Base-by-base conservation (phyloP, 805 yeast genomes). In the Kluyveromyces siamensis region DNA sequence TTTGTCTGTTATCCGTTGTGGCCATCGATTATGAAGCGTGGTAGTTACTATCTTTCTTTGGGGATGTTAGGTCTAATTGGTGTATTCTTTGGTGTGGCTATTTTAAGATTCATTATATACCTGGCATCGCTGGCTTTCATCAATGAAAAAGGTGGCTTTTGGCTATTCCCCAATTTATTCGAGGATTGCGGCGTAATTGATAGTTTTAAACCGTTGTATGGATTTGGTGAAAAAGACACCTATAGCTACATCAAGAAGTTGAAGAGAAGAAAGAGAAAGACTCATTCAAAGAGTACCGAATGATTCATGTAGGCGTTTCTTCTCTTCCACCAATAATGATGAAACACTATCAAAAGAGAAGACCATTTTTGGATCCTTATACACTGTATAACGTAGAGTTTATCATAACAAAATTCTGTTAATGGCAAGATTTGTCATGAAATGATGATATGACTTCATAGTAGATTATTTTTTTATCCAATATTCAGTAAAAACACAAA, bases 91-190 rank as follows among this genome's bases (percentile, higher is more conserved):
- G 84, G 69, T 18, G 66, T 86, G 57, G 96, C 97, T 1, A 74
- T 93, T 41, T 69, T 91, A 35, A 77, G 99, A 61, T 71, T 90
- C 62, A 72, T 90, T 39, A 62, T 93, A 25, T 75, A 77, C 54
- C 69, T 83, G 44, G 67, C 77, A 1, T 62, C 68, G 6, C 47
- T 62, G 37, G 53, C 60, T 8, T 41, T 63, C 10, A 50, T 54
- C 21, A 60, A 54, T 36, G 69, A 76, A 49, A 77, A 80, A 8
- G 80, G 80, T 40, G 96, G 95, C n/a, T 75, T 93, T 63, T 93
- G 99, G 99, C 65, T 93, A 43, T 91, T 88, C 75, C 99, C 99
- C 49, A 91, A 91, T 63, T 73, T 93, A 62, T 93, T 90, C 68
- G 99, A 83, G 53, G 99, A 93, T 62, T 90, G 95, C 58, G 96